These are phyloP conservation scores for Colletotrichum costaricense DNA, from an alignment of 2,329 filamentous ascomycete species.

Conservation along the genomic window DNA sequence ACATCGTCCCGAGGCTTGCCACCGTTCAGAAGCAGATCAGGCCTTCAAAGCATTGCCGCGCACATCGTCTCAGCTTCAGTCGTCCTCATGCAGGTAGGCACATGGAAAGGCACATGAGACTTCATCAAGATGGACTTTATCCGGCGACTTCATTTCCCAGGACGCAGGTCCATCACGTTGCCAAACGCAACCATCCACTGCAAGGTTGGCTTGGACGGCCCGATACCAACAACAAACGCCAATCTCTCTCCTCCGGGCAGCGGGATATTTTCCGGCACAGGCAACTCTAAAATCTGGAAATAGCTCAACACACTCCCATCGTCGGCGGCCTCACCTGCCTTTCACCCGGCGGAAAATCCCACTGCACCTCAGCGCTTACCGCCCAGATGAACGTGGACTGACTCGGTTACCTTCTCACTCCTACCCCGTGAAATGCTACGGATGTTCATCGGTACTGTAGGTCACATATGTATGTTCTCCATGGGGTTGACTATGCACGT, in stretches of 20 bases:
- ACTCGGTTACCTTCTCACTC: not conserved
- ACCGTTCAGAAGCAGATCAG: not conserved
- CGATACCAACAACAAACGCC: conserved; percentile 2
- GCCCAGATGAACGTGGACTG: not conserved
- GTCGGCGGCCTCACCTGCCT: conserved; percentile 20
- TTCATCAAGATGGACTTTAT: not conserved
- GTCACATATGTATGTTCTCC: conserved; percentile 2
- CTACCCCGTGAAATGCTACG: not conserved
- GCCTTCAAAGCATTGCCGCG: not conserved
- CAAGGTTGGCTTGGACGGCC: conserved; percentile 2
- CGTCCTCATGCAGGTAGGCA: not conserved
- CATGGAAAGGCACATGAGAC: not conserved
- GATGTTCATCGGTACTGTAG: not conserved
- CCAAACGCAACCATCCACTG: not conserved
- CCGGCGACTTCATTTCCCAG: not conserved
- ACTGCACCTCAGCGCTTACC: conserved; percentile 8
- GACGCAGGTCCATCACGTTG: not conserved
- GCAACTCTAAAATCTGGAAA: not conserved
- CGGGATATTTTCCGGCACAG: conserved; percentile 4
- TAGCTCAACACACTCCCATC: not conserved
- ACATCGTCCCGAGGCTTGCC: not conserved
- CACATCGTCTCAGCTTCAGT: not conserved
- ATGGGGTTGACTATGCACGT: conserved; percentile 20
- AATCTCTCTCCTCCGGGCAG: not conserved
- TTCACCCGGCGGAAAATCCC: not conserved